Evolutionary conservation across 75 land plant species (phyloP), one percentile per base, ranked within the genome.

Genomic region (Pinus tabuliformis): DNA sequence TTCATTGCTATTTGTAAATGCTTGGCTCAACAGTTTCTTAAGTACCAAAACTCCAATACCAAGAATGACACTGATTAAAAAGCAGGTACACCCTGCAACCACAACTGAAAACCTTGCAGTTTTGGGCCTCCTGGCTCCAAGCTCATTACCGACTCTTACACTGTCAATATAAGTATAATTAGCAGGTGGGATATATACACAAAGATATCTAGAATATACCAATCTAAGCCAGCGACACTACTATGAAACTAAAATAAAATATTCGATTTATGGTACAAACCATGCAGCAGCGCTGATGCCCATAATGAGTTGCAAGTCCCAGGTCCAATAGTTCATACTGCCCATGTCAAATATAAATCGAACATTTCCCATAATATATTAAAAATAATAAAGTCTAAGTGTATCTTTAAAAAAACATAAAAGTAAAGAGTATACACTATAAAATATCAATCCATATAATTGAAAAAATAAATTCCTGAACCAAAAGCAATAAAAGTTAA

Each of bases 111-210:
- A 83, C 59, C 74, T 81, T 56, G 95, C 91, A 13, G 80, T 70
- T 33, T 72, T 75, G 22, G 93, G 88, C 62, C 82, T 79, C 0
- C 75, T 65, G 22, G 91, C 89, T 28, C 95, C 95, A 3, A 93
- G 86, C 71, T 93, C 93, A 62, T 93, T 93, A 21, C 87, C 81
- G 3, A 91, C 89, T 73, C 95, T 68, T 26, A 87, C 83, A 62
- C 91, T 93, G 86, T 79, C 79, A 72, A n/a, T 56, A 33, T 49
- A 3, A 42, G 14, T 59, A 26, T 58, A 12, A n/a, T 28, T 5
- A 36, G 7, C 54, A 64, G n/a, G 3, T 21, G 62, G 22, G 18
- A 24, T 70, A 18, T 22, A 28, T 60, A 20, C 22, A 21, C 18
- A 21, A 60, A 20, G 20, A 60, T 22, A 20, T 22, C 20, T 20